phyloP scores from a whole-genome alignment of 2,329 filamentous ascomycete genomes.

The Pseudocercospora cruenta region DNA sequence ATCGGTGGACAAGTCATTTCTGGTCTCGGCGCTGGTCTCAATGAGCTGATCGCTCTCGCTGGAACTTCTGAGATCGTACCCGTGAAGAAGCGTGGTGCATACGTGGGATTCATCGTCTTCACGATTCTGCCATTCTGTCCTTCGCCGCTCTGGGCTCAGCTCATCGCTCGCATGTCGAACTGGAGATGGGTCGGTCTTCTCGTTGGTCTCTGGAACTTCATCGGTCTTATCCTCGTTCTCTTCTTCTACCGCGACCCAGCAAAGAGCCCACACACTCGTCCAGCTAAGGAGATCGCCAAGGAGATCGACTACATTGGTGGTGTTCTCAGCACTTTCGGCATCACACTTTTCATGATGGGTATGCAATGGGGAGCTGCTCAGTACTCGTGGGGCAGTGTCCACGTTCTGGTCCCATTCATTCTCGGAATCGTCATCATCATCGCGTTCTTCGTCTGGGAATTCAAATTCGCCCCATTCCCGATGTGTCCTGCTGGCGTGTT shows the following conservation, averaged over 20 bases:
- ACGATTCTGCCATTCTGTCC: conserved; percentile 67
- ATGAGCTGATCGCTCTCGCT: conserved; percentile 70
- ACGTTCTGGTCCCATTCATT: conserved; percentile 41
- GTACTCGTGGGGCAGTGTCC: conserved; percentile 28
- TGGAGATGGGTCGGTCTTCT: conserved; percentile 63
- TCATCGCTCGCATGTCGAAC: conserved; percentile 53
- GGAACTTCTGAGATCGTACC: conserved; percentile 71
- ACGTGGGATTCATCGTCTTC: conserved; percentile 63
- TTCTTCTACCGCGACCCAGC: conserved; percentile 60
- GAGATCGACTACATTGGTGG: conserved; percentile 59
- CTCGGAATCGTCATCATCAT: conserved; percentile 38
- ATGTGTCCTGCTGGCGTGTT: conserved; percentile 40
- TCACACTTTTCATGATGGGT: conserved; percentile 57
- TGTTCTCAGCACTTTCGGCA: conserved; percentile 54
- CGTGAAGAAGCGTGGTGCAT: conserved; percentile 65
- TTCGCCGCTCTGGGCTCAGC: conserved; percentile 64
- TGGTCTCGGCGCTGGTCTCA: conserved; percentile 68
- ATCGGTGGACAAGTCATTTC: conserved; percentile 66
- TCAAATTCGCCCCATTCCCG: conserved; percentile 36
- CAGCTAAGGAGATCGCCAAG: conserved; percentile 47
- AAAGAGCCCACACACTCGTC: conserved; percentile 43
- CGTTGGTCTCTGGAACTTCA: conserved; percentile 55
- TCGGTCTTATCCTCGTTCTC: conserved; percentile 56
- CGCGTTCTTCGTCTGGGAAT: conserved; percentile 40
- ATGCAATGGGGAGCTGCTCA: conserved; percentile 36